phyloP scores from a whole-genome alignment of 495 filamentous ascomycete species.

The Cairneyella variabilis region DNA sequence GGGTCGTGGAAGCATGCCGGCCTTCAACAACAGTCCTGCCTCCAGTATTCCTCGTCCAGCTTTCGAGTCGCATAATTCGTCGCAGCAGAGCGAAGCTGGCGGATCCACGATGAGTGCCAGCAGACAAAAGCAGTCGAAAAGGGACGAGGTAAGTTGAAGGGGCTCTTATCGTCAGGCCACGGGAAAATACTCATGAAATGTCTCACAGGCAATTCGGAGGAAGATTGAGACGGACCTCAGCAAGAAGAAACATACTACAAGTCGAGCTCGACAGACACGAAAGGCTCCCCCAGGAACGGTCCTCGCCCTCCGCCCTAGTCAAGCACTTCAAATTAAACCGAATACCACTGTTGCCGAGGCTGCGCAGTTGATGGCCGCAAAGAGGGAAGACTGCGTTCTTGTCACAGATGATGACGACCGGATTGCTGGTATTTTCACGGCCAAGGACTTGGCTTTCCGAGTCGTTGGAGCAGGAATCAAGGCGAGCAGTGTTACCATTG shows the following conservation, averaged over 20 bases:
- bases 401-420: constrained; percentile 98
- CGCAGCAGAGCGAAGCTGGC: constrained; percentile 60
- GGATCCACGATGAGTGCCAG: constrained; percentile 79
- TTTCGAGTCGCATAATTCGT: constrained; percentile 54
- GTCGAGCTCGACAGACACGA: constrained; percentile 74
- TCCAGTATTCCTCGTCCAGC: constrained; percentile 85
- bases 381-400: constrained; percentile 97
- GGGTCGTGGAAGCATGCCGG: constrained; percentile 61
- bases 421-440: constrained; percentile 97
- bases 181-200: constrained; percentile 17
- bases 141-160: constrained; percentile 80
- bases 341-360: constrained; percentile 91
- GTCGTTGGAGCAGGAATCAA: constrained; percentile 93
- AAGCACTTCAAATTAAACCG: constrained; percentile 97
- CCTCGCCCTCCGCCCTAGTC: constrained; percentile 88
- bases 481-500: constrained; percentile 84
- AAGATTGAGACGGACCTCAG: constrained; percentile 97
- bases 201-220: constrained; percentile 81
- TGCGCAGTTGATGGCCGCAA: constrained; percentile 97
- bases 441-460: constrained; percentile 96
- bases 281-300: constrained; percentile 97
- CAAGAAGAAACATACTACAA: constrained; percentile 84
- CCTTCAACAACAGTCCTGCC: constrained; percentile 62
- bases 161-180: not conserved
- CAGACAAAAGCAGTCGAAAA: constrained; percentile 89